Base-by-base conservation (phyloP, 371 early-diverging fungal species). In the Capillidium rhysosporum region DNA sequence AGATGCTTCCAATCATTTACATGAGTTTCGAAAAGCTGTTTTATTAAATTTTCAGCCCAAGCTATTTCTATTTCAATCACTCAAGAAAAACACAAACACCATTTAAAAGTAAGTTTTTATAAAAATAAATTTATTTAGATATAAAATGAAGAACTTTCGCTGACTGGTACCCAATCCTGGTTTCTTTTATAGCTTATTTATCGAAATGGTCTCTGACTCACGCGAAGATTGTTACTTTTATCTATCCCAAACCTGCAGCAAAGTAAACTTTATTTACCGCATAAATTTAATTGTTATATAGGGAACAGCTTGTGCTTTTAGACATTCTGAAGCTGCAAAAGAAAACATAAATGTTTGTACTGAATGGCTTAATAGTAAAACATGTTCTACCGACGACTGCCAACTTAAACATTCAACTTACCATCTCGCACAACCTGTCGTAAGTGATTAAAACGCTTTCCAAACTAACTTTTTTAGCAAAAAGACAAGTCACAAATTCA, bases 171-270 rank as follows among this genome's bases (percentile, higher is more conserved):
- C 34, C 34, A 34, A 7, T 34, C 34, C 34, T 34, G 34, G 12
- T 34, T 34, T 34, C 7, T 34, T 34, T 34, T 34, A 34, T 34
- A 34, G 34, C 34, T 34, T 7, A 34, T 34, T 34, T 34, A 34
- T 34, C 34, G 12, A 34, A 34, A 47, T 47, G 48, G 24, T 29
- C 23, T 14, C 29, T 47, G 51, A 51, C 34, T 31, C 29, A 23
- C 29, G 51, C 16, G 34, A 51, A 51, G 51, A 51, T 51, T 51
- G 51, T 18, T 51, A 51, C 34, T 51, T 26, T 34, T 51, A 31
- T 28, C n/a, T 51, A 2, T 3, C 29, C n/a, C 25, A 38, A 16
- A 28, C 25, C 8, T 51, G 51, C 28, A 51, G 14, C 51, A 51
- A 51, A 24, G 51, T 51, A 51, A 38, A 16, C 9, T 29, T 51